Evolutionary conservation across 2,329 filamentous ascomycete genomes (phyloP), one percentile per base, ranked within the genome.

Genomic region (Uncinocarpus reesii): DNA sequence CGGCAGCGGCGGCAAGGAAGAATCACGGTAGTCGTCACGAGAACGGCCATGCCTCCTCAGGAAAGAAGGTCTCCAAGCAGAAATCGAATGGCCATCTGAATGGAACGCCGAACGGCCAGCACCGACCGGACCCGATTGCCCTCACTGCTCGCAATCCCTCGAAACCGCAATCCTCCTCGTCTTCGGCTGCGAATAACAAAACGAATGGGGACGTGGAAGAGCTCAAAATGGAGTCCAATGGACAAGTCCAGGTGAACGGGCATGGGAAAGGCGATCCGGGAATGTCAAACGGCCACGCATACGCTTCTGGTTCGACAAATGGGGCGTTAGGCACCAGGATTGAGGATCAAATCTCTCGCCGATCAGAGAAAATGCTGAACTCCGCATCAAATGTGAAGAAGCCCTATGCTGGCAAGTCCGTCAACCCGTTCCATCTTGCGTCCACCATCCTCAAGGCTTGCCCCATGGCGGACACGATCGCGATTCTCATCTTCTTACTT

Each of bases 401-500:
- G 50, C 60, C 62, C 16, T 54, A 57, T 41, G 62, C 64, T 41
- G 61, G 53, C 51, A 58, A 62, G 24, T 81, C 81, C 57, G 80
- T 80, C 47, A 84, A 84, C 51, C 80, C 85, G 41, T 70, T 94
- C 57, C 81, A 85, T 58, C 74, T 93, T 55, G 83, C 84, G 54
- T 78, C 86, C 57, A 95, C 88, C 48, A 90, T 96, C 59, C 79
- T 96, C 64, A 81, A 81, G 60, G 87, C 88, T 45, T 90, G 89
- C 60, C 90, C 90, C 47, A 80, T 95, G 62, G 85, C 87, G 70
- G 90, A 96, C 70, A 95, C 90, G 52, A 86, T 95, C 68, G 88
- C 90, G 63, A 95, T 96, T 61, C 80, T 96, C 65, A 95, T 95
- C 68, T 85, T 95, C 59, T 79, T 96, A 57, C 84, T 95, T 68